These are phyloP conservation scores for Pseudogymnoascus sp. DNA, from an alignment of 2,329 filamentous ascomycete genomes.

Conservation along the genomic window DNA sequence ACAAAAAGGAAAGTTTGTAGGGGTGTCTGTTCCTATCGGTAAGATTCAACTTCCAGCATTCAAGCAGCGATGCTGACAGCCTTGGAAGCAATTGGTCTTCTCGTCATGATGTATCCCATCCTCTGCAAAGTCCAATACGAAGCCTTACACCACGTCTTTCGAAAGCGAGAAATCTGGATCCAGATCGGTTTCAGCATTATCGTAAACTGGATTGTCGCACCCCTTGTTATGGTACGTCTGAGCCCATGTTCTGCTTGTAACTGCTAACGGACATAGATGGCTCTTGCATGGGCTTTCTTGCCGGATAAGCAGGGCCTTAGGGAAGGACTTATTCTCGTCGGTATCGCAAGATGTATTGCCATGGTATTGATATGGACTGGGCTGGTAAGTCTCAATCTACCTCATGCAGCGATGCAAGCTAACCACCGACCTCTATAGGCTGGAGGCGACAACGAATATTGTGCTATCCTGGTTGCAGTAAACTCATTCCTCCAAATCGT, in stretches of 20 bases:
- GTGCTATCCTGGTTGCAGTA: conserved; percentile 68
- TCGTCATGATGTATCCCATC: conserved; percentile 94
- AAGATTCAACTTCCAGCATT: conserved; percentile 15
- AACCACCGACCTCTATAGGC: conserved; percentile 33
- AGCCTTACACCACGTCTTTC: conserved; percentile 58
- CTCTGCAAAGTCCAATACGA: conserved; percentile 81
- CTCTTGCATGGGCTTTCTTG: conserved; percentile 46
- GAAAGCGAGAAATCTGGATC: conserved; percentile 58
- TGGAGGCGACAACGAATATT: conserved; percentile 72
- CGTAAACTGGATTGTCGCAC: conserved; percentile 77
- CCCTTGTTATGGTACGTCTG: conserved; percentile 58
- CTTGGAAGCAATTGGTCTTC: conserved; percentile 48
- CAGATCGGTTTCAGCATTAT: conserved; percentile 71
- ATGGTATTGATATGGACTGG: conserved; percentile 82
- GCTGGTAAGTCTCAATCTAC: conserved; percentile 39
- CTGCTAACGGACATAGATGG: too few species aligned
- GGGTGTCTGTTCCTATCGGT: conserved; percentile 57
- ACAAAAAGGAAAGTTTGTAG: conserved; percentile 53
- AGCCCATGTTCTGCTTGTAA: too few species aligned
- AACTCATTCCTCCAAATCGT: conserved; percentile 71
- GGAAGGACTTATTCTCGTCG: conserved; percentile 71
- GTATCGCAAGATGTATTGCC: conserved; percentile 77
- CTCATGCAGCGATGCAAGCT: not conserved
- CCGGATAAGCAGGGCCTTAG: conserved; percentile 50
- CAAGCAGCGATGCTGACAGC: too few species aligned